Evolutionary conservation across 805 yeast species (phyloP), one percentile per base, ranked within the genome.

Genomic region (Metschnikowia cubensis): DNA sequence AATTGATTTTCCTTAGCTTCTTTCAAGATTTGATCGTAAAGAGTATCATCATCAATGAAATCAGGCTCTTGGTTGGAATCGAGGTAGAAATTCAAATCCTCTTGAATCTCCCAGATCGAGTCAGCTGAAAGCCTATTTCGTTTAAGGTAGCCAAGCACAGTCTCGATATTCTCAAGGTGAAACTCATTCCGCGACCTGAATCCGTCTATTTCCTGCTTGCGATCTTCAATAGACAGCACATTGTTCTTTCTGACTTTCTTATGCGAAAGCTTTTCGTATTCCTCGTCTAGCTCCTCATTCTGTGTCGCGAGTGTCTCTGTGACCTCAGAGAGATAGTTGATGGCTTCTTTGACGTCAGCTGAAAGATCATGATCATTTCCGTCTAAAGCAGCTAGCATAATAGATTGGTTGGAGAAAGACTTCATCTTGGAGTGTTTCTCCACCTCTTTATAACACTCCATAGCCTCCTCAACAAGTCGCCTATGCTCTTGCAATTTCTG

Each of bases 381-480:
- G 22, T 58, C 61, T 49, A 67, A 53, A 6, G 74, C 63, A 1
- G 77, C 75, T 60, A 73, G 60, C 67, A 79, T 74, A 21, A 74
- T 74, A 2, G 75, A 69, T 50, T 73, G 77, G 56, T 74, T 74
- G 4, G 76, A 71, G 50, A 68, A 74, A 3, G 76, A 66, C 53
- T 74, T 74, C 69, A 73, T 68, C 53, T 73, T 74, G 6, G 74
- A 67, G 42, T 65, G 61, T 47, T 71, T 67, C 50, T 73, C 77
- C 29, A 74, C 77, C 22, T 70, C 76, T 51, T 73, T 74, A 51
- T 71, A 74, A 36, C 68, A 67, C 50, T 73, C 77, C 77, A 74
- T 73, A 20, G 77, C 75, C 53, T 71, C 76, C 48, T 73, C 77
- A 22, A 74, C 74, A 25, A 67, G 58, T 51, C 66, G 60, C 49